phyloP scores from a whole-genome alignment of 805 yeast genomes.

The Jamesozyma gamospora region DNA sequence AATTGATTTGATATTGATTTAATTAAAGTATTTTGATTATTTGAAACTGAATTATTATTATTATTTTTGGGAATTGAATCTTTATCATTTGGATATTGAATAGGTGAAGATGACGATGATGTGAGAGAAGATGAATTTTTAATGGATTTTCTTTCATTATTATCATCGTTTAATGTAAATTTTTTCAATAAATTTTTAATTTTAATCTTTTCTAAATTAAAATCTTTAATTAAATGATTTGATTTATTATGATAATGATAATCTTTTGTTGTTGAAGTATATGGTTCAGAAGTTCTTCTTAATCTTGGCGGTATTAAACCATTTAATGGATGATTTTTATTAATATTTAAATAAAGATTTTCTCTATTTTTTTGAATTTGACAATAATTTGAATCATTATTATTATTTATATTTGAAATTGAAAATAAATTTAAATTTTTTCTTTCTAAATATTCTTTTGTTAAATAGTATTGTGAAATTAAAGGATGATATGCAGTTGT shows the following conservation, averaged over 20 bases:
- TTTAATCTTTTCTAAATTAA: background rate
- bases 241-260: constrained; percentile 5
- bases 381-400: background rate
- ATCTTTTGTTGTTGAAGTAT: constrained; percentile 36
- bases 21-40: constrained; percentile 1
- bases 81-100: background rate
- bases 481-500: constrained; percentile 82
- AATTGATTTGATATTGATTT: no score
- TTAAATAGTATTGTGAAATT: constrained; percentile 74
- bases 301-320: constrained; percentile 28
- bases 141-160: no score
- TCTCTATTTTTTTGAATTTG: background rate
- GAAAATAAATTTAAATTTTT: background rate
- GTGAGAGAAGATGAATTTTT: no score
- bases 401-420: background rate
- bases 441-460: constrained; percentile 65
- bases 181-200: constrained; percentile 2
- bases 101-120: no score
- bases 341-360: no score
- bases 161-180: no score
- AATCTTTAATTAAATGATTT: background rate
- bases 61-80: no score
- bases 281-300: constrained; percentile 39
- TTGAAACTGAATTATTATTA: background rate
- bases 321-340: background rate